phyloP scores from a whole-genome alignment of 768 basidiomycete genomes.

The Lyophyllum semitale region DNA sequence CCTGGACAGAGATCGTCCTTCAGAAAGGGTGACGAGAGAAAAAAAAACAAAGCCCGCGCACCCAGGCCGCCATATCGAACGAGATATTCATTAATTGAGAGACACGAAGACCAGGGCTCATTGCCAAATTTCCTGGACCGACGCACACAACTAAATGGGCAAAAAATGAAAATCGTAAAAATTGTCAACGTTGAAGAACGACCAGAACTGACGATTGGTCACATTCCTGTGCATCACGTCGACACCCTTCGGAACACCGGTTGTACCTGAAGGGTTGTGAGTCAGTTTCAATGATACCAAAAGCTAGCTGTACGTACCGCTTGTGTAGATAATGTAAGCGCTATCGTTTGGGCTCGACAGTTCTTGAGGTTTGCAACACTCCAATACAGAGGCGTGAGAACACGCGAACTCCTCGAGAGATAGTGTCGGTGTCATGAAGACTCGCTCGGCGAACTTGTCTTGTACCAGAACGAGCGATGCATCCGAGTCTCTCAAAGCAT shows the following conservation, averaged over 20 bases:
- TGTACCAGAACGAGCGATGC: slow-evolving; percentile 43
- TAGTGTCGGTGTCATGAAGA: slow-evolving; percentile 28
- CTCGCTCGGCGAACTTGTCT: slow-evolving; percentile 39
- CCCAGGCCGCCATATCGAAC: slow-evolving; percentile 70
- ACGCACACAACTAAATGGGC: slow-evolving; percentile 31
- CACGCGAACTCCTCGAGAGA: slow-evolving; percentile 34
- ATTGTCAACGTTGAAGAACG: background rate
- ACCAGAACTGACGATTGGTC: slow-evolving; percentile 51
- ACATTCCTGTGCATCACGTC: slow-evolving; percentile 58
- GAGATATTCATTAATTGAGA: slow-evolving; percentile 63
- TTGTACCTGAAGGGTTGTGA: slow-evolving; percentile 42
- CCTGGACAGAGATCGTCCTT: slow-evolving; percentile 43
- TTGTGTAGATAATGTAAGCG: slow-evolving; percentile 62
- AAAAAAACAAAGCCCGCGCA: slow-evolving; percentile 7
- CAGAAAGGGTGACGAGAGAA: slow-evolving; percentile 38
- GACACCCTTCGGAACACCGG: slow-evolving; percentile 59
- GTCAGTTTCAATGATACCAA: background rate
- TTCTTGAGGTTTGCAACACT: slow-evolving; percentile 40
- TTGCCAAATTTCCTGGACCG: slow-evolving; percentile 55
- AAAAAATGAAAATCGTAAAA: background rate
- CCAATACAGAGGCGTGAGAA: slow-evolving; percentile 15
- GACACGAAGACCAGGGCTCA: slow-evolving; percentile 54
- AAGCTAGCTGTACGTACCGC: slow-evolving; percentile 37
- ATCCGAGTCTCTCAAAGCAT: slow-evolving; percentile 49
- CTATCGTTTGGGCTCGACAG: slow-evolving; percentile 39